Evolutionary conservation across 1,139 yeast species (phyloP).

Genomic region (Suhomyces taliae): DNA sequence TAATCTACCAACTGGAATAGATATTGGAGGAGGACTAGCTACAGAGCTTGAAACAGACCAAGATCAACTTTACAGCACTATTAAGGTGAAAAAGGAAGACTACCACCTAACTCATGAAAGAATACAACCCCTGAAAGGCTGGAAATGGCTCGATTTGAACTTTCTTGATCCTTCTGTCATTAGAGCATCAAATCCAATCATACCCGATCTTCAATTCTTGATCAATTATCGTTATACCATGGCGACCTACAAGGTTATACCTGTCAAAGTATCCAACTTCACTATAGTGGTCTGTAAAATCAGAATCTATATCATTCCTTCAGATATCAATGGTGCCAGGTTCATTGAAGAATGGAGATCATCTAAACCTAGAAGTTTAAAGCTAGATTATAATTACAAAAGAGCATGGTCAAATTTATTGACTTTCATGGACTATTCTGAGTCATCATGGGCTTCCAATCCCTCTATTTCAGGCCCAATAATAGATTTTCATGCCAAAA

Average conservation of each 20-base stretch:
- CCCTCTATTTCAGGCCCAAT: neutral
- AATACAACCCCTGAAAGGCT: slow-evolving; percentile 17
- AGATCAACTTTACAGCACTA: neutral
- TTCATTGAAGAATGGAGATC: slow-evolving; percentile 34
- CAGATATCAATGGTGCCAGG: slow-evolving; percentile 41
- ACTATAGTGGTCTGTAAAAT: slow-evolving; percentile 27
- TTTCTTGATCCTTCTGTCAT: slow-evolving; percentile 15
- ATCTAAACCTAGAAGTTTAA: slow-evolving; percentile 3
- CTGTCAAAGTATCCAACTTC: slow-evolving; percentile 11
- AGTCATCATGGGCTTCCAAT: slow-evolving; percentile 15
- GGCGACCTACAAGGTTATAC: slow-evolving; percentile 42
- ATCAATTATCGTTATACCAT: slow-evolving; percentile 37
- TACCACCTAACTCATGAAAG: neutral
- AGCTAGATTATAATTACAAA: slow-evolving; percentile 29
- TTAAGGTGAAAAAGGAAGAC: neutral
- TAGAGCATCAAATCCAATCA: slow-evolving; percentile 22
- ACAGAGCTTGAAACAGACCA: slow-evolving; percentile 1
- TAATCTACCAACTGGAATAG: slow-evolving; percentile 34
- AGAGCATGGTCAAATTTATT: slow-evolving; percentile 33
- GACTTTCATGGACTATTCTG: slow-evolving; percentile 39
- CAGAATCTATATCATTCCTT: slow-evolving; percentile 51
- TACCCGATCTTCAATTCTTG: slow-evolving; percentile 42
- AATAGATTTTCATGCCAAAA: slow-evolving; percentile 1
- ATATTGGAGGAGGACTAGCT: slow-evolving; percentile 21
- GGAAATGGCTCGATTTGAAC: slow-evolving; percentile 54